Evolutionary conservation across 2,329 filamentous ascomycete species (phyloP), one percentile per base, ranked within the genome.

Genomic region (Ophiostoma sp.): DNA sequence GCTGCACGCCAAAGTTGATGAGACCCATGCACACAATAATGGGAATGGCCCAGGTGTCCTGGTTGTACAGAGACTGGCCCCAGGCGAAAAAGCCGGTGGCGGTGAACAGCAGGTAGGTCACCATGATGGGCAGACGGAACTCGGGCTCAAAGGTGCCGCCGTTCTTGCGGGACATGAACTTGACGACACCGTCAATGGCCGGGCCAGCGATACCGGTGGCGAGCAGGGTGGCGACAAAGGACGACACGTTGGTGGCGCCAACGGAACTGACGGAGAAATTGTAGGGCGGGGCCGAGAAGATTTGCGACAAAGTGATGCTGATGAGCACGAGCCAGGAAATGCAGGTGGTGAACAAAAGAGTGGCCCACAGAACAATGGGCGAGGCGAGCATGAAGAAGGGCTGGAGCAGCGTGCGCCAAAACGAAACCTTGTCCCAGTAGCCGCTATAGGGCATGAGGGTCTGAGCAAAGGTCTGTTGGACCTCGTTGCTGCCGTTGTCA

Each of bases 91-190:
- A 82, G 50, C 82, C 82, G 0, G 78, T 79, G 22, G 78, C 80
- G 0, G 81, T 82, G 66, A 82, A 81, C 61, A 80, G 63, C 9
- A 82, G 75, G 70, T 81, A 80, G 9, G 78, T 78, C 0, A 78
- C 71, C 78, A 82, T 81, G 74, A 83, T 78, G 3, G 81, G 81
- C 5, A 82, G 78, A 45, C 82, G 81, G 76, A 83, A 83, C 71
- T 83, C 81, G 4, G 81, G 81, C 73, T 83, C 78, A 55, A 82
- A 83, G 12, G 79, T 80, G 8, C 82, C 82, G 9, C 78, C 78
- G 73, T 83, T 83, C 45, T 73, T 77, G 59, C 78, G 80, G 0
- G 81, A 78, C 79, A 83, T 79, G 48, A 75, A 72, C 36, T 77
- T 80, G 5, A 78, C 80, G 2, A 81, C 71, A 2, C 81, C 80